phyloP scores from a whole-genome alignment of 805 yeast species.

The Starmerella stellata region DNA sequence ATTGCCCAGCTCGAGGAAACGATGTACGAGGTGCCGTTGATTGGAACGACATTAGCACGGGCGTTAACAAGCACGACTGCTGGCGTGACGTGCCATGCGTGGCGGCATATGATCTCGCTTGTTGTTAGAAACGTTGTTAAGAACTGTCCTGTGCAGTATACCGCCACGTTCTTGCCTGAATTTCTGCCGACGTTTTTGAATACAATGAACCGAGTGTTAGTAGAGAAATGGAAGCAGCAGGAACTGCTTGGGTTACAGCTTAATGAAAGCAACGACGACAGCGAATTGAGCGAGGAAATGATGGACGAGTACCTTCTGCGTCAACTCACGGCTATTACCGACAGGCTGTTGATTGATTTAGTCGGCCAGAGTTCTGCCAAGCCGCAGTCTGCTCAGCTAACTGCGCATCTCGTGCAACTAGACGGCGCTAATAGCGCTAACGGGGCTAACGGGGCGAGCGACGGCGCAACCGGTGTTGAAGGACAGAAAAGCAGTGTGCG shows the following conservation, averaged over 20 bases:
- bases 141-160: slow-evolving; percentile 62
- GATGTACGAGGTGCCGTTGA: slow-evolving; percentile 65
- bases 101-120: slow-evolving; percentile 91
- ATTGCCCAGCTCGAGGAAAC: slow-evolving; percentile 80
- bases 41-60: slow-evolving; percentile 59
- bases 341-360: slow-evolving; percentile 66
- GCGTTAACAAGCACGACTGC: slow-evolving; percentile 60
- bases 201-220: slow-evolving; percentile 56
- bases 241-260: slow-evolving; percentile 30
- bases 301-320: slow-evolving; percentile 89
- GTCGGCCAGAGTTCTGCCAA: slow-evolving; percentile 55
- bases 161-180: slow-evolving; percentile 51
- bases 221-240: slow-evolving; percentile 57
- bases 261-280: slow-evolving; percentile 40
- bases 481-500: slow-evolving; percentile 41
- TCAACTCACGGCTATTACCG: slow-evolving; percentile 84
- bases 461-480: slow-evolving; percentile 26
- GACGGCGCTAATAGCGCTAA: neutral
- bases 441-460: slow-evolving; percentile 4
- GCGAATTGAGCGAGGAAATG: slow-evolving; percentile 87
- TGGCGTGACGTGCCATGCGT: slow-evolving; percentile 84
- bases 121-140: slow-evolving; percentile 73
- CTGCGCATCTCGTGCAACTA: too few species aligned
- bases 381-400: slow-evolving; percentile 22
- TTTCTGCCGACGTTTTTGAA: slow-evolving; percentile 59